Evolutionary conservation across 2,329 filamentous ascomycete genomes (phyloP), one percentile per base, ranked within the genome.

Genomic region (Stachybotrys elegans): DNA sequence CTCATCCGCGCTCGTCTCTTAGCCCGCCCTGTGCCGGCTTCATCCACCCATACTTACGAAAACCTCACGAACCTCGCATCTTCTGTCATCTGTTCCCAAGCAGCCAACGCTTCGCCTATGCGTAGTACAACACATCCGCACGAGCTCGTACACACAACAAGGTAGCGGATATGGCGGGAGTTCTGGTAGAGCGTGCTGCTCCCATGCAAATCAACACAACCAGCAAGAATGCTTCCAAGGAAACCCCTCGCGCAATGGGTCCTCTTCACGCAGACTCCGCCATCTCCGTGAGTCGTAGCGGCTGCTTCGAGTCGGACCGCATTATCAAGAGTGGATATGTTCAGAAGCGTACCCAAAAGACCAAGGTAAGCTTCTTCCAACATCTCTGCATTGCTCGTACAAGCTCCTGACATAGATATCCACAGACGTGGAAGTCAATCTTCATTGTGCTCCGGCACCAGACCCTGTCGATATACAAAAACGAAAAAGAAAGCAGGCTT

Each of bases 281-380:
- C 58, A 93, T 88, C 22, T 88, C 90, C 5, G 89, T 97, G 51
- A 95, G 92, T 61, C 85, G 95, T 65, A 91, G 95, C 65, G 93
- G 93, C 50, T 93, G 89, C 65, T 98, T 95, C 63, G 91, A 93
- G 59, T 95, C 94, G 59, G 93, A 98, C 65, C 84, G 90, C 41
- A 88, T 97, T 44, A 78, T 97, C 63, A 97, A 95, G 70, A 83
- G 85, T 45, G 91, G 92, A 47, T 86, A 85, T 53, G 83, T 95
- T 31, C 79, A 86, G 59, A 95, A 95, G 68, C 82, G 92, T 54
- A 94, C 90, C 16, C 86, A 91, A 57, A 95, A 92, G 72, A 97
- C 92, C 48, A 95, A 94, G 83, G 88, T 90, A 66, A 44, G 63
- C 50, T 20, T 9, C 22, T 12, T 8, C 17, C 31, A 35, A 7